A percentile compares a stretch with the other conserved stretches of the same genome.
These are phyloP conservation scores for Aquilaria agallochum DNA, from an alignment of 441 rosid species.

Conservation along the genomic window DNA sequence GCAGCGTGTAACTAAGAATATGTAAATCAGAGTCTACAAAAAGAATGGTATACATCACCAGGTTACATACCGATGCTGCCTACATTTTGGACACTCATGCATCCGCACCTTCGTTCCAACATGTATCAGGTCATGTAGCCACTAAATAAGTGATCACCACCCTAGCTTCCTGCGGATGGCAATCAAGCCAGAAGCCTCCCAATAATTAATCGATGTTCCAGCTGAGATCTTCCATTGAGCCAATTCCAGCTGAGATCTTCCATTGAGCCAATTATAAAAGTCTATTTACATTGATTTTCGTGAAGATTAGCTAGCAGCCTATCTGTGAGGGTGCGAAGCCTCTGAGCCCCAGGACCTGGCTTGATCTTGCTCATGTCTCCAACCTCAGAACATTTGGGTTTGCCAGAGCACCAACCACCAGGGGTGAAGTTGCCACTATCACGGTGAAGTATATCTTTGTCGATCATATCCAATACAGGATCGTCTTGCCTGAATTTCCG, in stretches of 20 bases:
- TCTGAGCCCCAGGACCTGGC: conserved; percentile 74
- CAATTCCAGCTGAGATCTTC: too few relatives aligned
- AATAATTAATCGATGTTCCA: conserved; percentile 1
- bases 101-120: too few relatives aligned
- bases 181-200: too few relatives aligned
- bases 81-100: conserved; percentile 3
- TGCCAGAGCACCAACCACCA: conserved; percentile 91
- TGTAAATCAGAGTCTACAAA: conserved; percentile 6
- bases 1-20: too few relatives aligned
- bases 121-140: too few relatives aligned
- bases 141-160: too few relatives aligned
- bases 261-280: not conserved
- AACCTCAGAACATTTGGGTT: conserved; percentile 56
- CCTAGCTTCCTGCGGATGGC: too few relatives aligned
- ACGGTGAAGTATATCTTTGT: conserved; percentile 59
- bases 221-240: too few relatives aligned
- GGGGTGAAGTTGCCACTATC: conserved; percentile 61
- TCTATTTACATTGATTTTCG: conserved; percentile 76
- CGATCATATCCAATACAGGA: conserved; percentile 59
- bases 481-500: conserved; percentile 64
- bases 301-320: conserved; percentile 47
- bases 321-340: conserved; percentile 55
- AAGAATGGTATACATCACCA: conserved; percentile 8
- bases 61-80: conserved; percentile 10
- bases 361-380: conserved; percentile 57